These are phyloP conservation scores for Dryas drummondii DNA, from an alignment of 306 rosid species.

Conservation along the genomic window DNA sequence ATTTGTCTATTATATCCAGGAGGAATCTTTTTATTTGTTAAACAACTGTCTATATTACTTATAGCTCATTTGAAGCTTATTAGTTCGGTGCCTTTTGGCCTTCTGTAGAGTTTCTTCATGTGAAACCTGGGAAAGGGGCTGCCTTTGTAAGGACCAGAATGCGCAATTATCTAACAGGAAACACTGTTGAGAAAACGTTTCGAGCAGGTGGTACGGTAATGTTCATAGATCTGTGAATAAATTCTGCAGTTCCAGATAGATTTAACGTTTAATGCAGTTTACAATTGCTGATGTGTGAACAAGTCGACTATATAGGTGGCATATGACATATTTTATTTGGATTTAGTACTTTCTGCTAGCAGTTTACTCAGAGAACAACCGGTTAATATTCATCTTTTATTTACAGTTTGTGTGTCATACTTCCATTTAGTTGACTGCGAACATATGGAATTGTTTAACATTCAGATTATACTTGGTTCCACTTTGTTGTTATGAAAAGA, in stretches of 20 bases:
- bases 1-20: neutral
- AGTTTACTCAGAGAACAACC: neutral
- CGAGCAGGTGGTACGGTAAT: constrained; percentile 90
- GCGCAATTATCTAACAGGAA: constrained; percentile 78
- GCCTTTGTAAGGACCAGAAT: constrained; percentile 96
- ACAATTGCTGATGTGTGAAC: constrained; percentile 2
- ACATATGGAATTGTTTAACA: neutral
- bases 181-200: constrained; percentile 87
- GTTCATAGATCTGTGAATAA: neutral
- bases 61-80: neutral
- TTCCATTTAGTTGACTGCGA: neutral
- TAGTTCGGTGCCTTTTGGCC: constrained; percentile 9
- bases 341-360: neutral
- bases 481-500: neutral
- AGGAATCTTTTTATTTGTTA: neutral
- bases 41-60: neutral
- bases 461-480: neutral
- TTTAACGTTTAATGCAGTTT: constrained; percentile 5
- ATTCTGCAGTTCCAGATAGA: neutral
- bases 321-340: neutral
- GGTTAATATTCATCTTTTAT: neutral
- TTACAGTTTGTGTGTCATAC: neutral
- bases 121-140: constrained; percentile 97
- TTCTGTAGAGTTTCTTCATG: constrained; percentile 85
- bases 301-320: constrained; percentile 5